These are phyloP conservation scores for Echinochloa phyllopogon DNA, from an alignment of 176 grass and related monocot species.

Conservation along the genomic window DNA sequence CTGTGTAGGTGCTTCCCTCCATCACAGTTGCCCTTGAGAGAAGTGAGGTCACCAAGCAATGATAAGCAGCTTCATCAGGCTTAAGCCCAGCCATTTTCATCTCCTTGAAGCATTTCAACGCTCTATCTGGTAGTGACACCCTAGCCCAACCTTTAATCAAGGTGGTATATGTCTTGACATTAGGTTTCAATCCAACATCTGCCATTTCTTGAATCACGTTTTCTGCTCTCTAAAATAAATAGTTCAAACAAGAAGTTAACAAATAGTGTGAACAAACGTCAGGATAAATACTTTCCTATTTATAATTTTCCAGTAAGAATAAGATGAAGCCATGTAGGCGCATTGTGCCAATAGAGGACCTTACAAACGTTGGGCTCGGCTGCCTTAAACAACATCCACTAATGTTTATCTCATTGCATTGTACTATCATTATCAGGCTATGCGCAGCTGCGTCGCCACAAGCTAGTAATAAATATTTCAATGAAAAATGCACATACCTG, in stretches of 20 bases:
- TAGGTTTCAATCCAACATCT: conserved; percentile 75
- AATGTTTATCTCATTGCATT: conserved; percentile 18
- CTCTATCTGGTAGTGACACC: conserved; percentile 80
- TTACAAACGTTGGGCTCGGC: conserved; percentile 3
- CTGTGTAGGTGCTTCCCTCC: conserved; percentile 69
- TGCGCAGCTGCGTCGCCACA: conserved; percentile 16
- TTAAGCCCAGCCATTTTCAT: conserved; percentile 71
- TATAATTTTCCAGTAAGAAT: conserved; percentile 9
- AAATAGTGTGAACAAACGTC: background rate
- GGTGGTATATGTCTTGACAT: conserved; percentile 97
- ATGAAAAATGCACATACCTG: conserved; percentile 45
- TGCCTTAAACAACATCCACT: background rate
- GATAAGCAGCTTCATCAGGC: conserved; percentile 86
- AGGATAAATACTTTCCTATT: conserved; percentile 40
- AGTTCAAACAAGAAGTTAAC: conserved; percentile 22
- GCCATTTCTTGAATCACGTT: conserved; percentile 85
- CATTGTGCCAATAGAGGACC: background rate
- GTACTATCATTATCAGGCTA: conserved; percentile 27
- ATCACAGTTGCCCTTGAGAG: conserved; percentile 75
- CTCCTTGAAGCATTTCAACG: conserved; percentile 81
- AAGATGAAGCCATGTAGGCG: conserved; percentile 16
- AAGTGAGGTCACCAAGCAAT: conserved; percentile 93
- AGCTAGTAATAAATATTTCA: conserved; percentile 29
- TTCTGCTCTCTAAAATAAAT: conserved; percentile 70
- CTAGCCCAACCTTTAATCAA: conserved; percentile 94